Base-by-base conservation (phyloP, 306 rosid species). In the Alnus glutinosa region DNA sequence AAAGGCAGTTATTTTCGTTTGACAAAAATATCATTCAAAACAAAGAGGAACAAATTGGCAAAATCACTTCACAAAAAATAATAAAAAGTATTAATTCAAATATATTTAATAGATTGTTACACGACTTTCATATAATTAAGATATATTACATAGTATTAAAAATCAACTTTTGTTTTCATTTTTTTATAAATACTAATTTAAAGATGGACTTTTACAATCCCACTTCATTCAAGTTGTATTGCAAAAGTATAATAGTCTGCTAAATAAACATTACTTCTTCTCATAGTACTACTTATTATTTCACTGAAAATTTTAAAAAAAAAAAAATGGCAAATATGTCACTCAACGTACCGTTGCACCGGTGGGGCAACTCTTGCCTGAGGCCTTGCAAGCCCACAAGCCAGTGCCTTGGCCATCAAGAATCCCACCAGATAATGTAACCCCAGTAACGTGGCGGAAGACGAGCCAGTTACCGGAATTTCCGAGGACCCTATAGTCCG, bases 361-460 rank as follows among this genome's bases (percentile, higher is more conserved):
- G 11, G 1, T 74, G 19, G 90, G 91, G 63, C 93, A 89, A 61
- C 73, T 71, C 34, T 71, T 72, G 73, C 78, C 75, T 8, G 90
- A 87, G 59, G 69, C 54, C 73, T 90, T 90, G 79, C 89, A 86
- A 55, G 55, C 81, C 92, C 94, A 90, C 37, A 90, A 70, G 13
- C 36, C 71, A 16, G 54, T 67, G 30, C 94, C 93, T 81, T 83
- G 84, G 1, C 83, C 94, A 54, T 89, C 91, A 49, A 87, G 84
- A 36, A 64, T 36, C 7, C 89, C 93, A 0, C 88, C 91, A 13
- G 72, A 67, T 34, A 89, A 30, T 32, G 87, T 75, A 78, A 89
- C 78, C 2, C 90, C 88, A 48, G 84, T 61, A 23, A 89, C 83
- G 5, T 70, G 52, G 5, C 50, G 46, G 54, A 89, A 87, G n/a